Base-by-base conservation (phyloP, 805 yeast genomes). In the Lipomyces kockii region DNA sequence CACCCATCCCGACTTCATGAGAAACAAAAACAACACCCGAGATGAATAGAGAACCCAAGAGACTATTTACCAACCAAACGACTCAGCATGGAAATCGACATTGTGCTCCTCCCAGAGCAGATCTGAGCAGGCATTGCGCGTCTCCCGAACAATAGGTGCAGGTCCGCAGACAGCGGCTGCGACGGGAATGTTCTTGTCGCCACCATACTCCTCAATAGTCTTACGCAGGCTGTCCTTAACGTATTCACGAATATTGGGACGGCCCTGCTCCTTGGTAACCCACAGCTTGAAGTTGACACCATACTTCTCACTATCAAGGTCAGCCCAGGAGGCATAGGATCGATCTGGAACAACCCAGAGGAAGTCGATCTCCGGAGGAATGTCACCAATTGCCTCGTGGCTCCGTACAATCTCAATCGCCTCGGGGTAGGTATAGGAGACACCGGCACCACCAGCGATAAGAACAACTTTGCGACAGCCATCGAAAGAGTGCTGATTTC, bases 371-470 rank as follows among this genome's bases (percentile, higher is more conserved):
- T 73, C 76, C 25, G 70, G 70, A 32, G 63, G 59, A 35, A 62
- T 43, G 37, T 68, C 67, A 51, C 62, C 65, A 53, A 63, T 59
- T n/a, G 69, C 67, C 29, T 39, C 39, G 60, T 55, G 57, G 14
- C 71, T 32, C 20, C 67, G 67, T n/a, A 69, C 66, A 27, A 67
- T 56, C 61, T 65, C 69, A 17, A 66, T 52, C 11, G 69, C 66
- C 69, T 71, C 71, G 35, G 78, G 74, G 63, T 63, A 76, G 17
- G 78, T 76, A 66, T 73, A 76, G 2, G 78, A 75, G 2, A 76
- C 75, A 29, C 78, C 78, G 14, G 78, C 75, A 3, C 78, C 78
- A 12, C 78, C 78, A n/a, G 78, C 73, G 25, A 76, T 67, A 20
- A 76, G 72, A 20, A 75, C 63, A 29, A 68, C 70, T 71, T 68